These are phyloP conservation scores for Ocimum tenuiflorum DNA, from an alignment of 257 asterid species.

Conservation along the genomic window DNA sequence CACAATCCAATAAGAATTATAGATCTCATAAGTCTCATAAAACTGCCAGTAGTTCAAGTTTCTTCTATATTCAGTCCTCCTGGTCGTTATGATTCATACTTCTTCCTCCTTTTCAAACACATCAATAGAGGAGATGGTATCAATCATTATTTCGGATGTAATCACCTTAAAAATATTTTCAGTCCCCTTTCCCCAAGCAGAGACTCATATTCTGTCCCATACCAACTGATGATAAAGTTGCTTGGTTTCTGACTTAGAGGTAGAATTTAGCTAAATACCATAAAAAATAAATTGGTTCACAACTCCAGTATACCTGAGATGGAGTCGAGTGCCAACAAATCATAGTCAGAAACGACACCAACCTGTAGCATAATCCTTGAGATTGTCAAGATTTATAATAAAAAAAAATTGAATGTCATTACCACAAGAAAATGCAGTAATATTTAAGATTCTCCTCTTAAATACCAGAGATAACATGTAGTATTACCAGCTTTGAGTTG, in stretches of 20 bases:
- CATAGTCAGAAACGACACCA: constrained; percentile 92
- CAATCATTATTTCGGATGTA: not conserved
- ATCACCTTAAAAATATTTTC: not conserved
- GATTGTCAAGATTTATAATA: constrained; percentile 14
- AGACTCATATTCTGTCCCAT: constrained; percentile 2
- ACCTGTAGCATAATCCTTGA: constrained; percentile 42
- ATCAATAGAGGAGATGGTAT: not conserved
- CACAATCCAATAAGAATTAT: not conserved
- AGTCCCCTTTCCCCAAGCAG: constrained; percentile 1
- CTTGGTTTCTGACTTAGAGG: not conserved
- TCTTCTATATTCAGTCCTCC: not conserved
- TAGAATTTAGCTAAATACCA: not conserved
- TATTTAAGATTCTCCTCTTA: constrained; percentile 3
- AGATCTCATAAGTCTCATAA: not conserved
- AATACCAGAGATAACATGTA: not conserved
- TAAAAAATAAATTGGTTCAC: not conserved
- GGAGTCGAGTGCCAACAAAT: constrained; percentile 76
- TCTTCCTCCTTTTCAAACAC: constrained; percentile 5
- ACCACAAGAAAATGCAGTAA: constrained; percentile 5
- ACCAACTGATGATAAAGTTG: not conserved
- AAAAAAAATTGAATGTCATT: not conserved
- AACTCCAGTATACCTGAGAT: constrained; percentile 60
- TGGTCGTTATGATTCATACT: not conserved
- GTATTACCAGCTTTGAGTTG: constrained; percentile 81
- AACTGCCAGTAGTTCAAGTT: not conserved